Evolutionary conservation across 2,329 filamentous ascomycete genomes (phyloP).

Genomic region (Fusarium solani-melongenae): DNA sequence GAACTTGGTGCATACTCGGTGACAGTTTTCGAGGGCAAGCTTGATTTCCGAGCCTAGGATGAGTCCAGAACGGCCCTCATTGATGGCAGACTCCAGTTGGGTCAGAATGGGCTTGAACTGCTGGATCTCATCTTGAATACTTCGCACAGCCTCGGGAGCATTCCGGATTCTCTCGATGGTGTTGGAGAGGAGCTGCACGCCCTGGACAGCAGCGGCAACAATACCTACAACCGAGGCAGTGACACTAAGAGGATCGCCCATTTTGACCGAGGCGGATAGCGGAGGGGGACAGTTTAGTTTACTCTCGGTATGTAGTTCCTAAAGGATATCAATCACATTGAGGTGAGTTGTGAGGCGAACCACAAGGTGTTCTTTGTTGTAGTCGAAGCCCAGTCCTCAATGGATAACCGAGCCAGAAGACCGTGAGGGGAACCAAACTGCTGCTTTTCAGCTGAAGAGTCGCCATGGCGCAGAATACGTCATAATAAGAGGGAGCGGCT

Average conservation of each 20-base stretch:
- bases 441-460: not conserved
- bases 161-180: not conserved
- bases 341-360: not conserved
- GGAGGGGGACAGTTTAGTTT: not conserved
- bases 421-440: not conserved
- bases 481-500: not conserved
- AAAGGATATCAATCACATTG: not conserved
- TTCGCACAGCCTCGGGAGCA: not conserved
- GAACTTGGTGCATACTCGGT: not conserved
- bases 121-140: not conserved
- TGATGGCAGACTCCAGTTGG: not conserved
- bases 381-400: no score
- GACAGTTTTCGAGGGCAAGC: not conserved
- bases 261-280: not conserved
- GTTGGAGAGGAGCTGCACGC: not conserved
- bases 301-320: not conserved
- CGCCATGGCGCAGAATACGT: no score
- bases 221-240: not conserved
- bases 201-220: not conserved
- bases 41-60: not conserved
- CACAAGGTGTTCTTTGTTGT: no score
- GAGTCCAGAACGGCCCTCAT: not conserved
- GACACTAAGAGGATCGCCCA: not conserved
- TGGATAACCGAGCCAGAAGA: no score
- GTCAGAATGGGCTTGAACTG: not conserved